Base-by-base conservation (phyloP, 768 basidiomycete species). In the Mycena venus region DNA sequence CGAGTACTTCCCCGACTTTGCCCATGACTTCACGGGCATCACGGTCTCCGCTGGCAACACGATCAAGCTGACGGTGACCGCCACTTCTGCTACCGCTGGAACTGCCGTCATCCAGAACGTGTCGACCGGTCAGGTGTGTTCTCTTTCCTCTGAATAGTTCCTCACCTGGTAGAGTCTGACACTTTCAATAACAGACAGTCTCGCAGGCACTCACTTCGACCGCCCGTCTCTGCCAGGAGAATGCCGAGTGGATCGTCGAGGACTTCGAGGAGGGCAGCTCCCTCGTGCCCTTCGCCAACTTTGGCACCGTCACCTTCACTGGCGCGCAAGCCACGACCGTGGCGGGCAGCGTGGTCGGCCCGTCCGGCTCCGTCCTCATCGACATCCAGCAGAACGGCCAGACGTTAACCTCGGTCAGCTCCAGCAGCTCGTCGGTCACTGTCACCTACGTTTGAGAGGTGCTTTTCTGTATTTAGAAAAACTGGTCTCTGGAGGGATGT, bases 231-330 rank as follows among this genome's bases (percentile, higher is more conserved):
- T 74, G 73, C 68, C 29, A 60, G 25, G 34, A 74, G 68, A 82
- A 84, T 77, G 84, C 83, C 10, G 83, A 85, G 77, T 85, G 84
- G 84, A 84, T 85, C 68, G 82, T 84, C 29, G 84, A 84, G 78
- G 84, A 84, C 68, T 86, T 81, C 83, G 74, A 77, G 59, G 70
- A 75, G 58, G 64, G 55, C 53, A 40, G 10, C 60, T 47, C 60
- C 7, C 87, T 79, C 14, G 85, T 85, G n/a, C 82, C 83, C 29
- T 82, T 85, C 68, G 82, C 85, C 51, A 82, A 85, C 82, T 85
- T 83, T 55, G 83, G 83, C 76, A 82, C 82, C 31, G 83, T 85
- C 75, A 82, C 80, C 40, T 85, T 85, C 79, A 83, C 80, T 40
- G 77, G 75, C 63, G 83, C 82, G 27, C 68, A 73, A n/a, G 84